Evolutionary conservation across 345 rosid species (phyloP).

Genomic region (Populus alba): DNA sequence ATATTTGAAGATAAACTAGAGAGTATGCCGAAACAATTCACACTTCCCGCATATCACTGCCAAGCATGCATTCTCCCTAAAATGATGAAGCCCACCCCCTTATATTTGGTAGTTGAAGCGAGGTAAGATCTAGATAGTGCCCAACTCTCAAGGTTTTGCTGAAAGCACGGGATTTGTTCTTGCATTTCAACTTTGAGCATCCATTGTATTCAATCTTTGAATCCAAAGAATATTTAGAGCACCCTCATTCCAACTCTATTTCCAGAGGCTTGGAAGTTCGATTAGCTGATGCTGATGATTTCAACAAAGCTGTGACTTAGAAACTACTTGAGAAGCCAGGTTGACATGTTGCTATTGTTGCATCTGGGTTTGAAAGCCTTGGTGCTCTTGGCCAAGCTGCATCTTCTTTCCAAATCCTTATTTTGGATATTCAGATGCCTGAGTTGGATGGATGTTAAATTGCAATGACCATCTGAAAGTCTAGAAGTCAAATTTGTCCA

Average conservation of each 20-base stretch:
- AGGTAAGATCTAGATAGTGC: conserved; percentile 70
- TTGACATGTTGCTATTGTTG: conserved; percentile 56
- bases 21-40: no score
- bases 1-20: no score
- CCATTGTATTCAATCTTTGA: conserved; percentile 44
- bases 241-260: conserved; percentile 51
- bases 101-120: conserved; percentile 62
- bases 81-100: not conserved
- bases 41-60: no score
- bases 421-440: conserved; percentile 74
- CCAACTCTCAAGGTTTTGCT: conserved; percentile 48
- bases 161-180: conserved; percentile 73
- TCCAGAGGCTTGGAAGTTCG: conserved; percentile 66
- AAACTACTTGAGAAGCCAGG: conserved; percentile 79
- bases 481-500: conserved; percentile 56
- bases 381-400: conserved; percentile 40
- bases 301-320: conserved; percentile 64
- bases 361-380: conserved; percentile 77
- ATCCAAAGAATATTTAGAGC: conserved; percentile 47
- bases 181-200: conserved; percentile 49
- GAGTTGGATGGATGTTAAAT: conserved; percentile 83
- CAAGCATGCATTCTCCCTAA: no score
- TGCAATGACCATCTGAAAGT: conserved; percentile 63
- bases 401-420: conserved; percentile 53
- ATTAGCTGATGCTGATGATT: conserved; percentile 65